phyloP scores from a whole-genome alignment of 331 rosid genomes.

The Malus hybrid region DNA sequence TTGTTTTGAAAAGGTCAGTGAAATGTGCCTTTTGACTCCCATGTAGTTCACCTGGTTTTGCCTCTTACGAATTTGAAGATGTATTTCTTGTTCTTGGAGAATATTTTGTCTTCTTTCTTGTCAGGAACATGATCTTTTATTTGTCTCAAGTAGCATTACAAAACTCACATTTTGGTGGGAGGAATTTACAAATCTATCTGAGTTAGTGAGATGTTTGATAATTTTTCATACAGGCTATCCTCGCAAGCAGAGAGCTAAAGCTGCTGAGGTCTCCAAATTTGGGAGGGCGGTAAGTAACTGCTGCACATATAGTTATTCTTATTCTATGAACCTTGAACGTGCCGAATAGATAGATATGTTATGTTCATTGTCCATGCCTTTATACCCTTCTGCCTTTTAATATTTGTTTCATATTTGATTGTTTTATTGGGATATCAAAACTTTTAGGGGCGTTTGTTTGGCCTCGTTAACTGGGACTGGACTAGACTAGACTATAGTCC shows the following conservation, averaged over 20 bases:
- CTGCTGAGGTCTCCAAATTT: constrained; percentile 58
- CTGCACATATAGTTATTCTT: not conserved
- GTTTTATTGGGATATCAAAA: not conserved
- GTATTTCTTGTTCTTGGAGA: not conserved
- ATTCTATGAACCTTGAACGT: not conserved
- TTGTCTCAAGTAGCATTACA: not conserved
- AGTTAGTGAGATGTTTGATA: not conserved
- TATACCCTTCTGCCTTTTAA: not conserved
- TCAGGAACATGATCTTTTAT: not conserved
- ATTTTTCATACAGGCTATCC: constrained; percentile 42
- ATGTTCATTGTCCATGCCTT: not conserved
- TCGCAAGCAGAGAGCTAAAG: constrained; percentile 44
- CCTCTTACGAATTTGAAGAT: not conserved
- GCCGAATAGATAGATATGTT: not conserved
- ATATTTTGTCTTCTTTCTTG: not conserved
- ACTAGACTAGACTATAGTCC: too few relatives aligned
- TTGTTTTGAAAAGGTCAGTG: not conserved
- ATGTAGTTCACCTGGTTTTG: not conserved
- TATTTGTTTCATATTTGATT: not conserved
- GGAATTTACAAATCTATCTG: not conserved
- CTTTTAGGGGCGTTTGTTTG: not conserved
- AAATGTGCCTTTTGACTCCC: not conserved
- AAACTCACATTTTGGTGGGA: not conserved
- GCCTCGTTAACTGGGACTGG: too few relatives aligned
- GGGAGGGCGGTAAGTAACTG: constrained; percentile 60